Base-by-base conservation (phyloP, 2,329 filamentous ascomycete genomes). In the Colletotrichum gigasporum region DNA sequence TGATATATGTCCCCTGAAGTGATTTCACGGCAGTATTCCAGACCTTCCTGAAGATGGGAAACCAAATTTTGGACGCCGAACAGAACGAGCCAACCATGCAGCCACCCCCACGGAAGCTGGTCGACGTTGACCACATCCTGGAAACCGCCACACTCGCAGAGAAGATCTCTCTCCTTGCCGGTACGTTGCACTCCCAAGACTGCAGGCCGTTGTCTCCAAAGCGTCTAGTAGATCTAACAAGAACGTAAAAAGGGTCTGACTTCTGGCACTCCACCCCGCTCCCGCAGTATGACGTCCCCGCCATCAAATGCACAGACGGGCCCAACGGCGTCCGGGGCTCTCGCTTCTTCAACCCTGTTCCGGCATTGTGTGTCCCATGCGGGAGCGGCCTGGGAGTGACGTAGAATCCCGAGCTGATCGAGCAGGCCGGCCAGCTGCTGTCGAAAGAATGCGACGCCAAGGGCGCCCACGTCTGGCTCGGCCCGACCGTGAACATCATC, bases 261-360 rank as follows among this genome's bases (percentile, higher is more conserved):
- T 90, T 91, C 70, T 91, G 90, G 90, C 87, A 91, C 71, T 90
- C 89, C 30, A 84, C 86, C 66, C 74, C 84, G 9, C 79, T 91
- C 5, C 85, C 86, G 9, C 74, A 85, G 16, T 82, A 88, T 69
- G 84, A 85, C 1, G 82, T 91, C 26, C 89, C 89, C 3, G 87
- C 88, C 0, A 79, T 91, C 35, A 86, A 90, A 45, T 82, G 89
- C 47, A 86, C 87, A 30, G 90, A 92, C 69, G 90, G 90, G 0
- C 90, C 90, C 28, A 91, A 91, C 72, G 90, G 90, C 54, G 85
- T 90, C 32, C 82, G 90, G 66, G 90, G 89, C 55, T 88, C 85
- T 39, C 87, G 85, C 69, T 91, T 90, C 80, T 91, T 91, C 76
- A 86, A 88, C 69, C 87, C 88, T 42, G 77, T 83, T 20, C 81